Conservation (phyloP, 163 green algal genomes). For the Smithsoniella earleae region DNA sequence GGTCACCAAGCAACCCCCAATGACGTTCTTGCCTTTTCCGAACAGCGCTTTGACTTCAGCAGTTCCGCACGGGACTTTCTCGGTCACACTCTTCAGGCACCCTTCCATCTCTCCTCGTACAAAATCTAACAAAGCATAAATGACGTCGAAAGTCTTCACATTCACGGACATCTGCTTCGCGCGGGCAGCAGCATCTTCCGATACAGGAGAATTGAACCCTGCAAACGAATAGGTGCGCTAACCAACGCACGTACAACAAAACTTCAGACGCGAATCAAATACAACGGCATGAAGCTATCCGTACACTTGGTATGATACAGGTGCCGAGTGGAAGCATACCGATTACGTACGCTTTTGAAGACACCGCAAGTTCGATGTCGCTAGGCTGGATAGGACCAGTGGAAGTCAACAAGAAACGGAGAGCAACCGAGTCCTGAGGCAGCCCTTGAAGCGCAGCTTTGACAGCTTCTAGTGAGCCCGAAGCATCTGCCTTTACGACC, state of each 20-base stretch:
- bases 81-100: constrained; percentile 63
- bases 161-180: constrained; percentile 39
- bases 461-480: constrained; percentile 82
- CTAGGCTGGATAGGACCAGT: constrained; percentile 68
- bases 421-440: constrained; percentile 77
- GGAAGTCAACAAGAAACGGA: constrained; percentile 72
- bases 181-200: background rate
- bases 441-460: constrained; percentile 63
- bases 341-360: constrained; percentile 32
- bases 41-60: constrained; percentile 83
- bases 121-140: constrained; percentile 96
- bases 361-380: constrained; percentile 89
- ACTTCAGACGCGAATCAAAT: too few relatives aligned
- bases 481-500: constrained; percentile 82
- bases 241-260: too few relatives aligned
- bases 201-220: constrained; percentile 7
- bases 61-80: constrained; percentile 52
- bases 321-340: background rate
- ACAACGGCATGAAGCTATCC: too few relatives aligned
- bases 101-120: constrained; percentile 88
- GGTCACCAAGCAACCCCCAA: constrained; percentile 8
- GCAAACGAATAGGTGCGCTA: too few relatives aligned
- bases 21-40: constrained; percentile 47
- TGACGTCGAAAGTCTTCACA: constrained; percentile 75
- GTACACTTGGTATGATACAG: too few relatives aligned